A percentile compares a stretch with the other conserved stretches of the same genome.
These are phyloP conservation scores for Eimeria zaria DNA, from an alignment of 169 alveolate genomes.

Conservation along the genomic window DNA sequence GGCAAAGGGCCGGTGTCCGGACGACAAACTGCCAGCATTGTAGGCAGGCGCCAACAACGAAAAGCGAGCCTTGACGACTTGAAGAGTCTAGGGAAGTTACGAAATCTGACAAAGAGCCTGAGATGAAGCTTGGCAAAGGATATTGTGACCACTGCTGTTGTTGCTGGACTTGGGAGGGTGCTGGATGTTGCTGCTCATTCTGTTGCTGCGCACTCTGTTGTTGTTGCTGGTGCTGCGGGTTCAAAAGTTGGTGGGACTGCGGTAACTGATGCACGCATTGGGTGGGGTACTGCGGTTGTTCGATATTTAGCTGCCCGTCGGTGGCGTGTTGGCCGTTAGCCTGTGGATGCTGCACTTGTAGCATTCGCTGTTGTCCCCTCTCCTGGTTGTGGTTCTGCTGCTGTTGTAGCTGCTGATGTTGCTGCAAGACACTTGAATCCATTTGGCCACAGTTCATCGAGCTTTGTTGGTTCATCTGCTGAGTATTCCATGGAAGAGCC, in stretches of 20 bases:
- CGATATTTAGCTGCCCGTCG: background rate
- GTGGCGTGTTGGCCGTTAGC: background rate
- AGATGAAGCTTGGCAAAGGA: background rate
- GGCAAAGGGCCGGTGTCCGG: slow-evolving; percentile 7
- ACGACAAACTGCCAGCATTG: slow-evolving; percentile 38
- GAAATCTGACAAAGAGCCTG: background rate
- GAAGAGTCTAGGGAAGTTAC: background rate
- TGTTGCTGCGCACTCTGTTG: background rate
- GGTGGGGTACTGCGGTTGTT: background rate
- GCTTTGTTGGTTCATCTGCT: background rate
- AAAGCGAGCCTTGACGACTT: slow-evolving; percentile 14
- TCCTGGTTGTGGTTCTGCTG: background rate
- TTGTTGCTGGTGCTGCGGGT: background rate
- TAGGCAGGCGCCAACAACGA: slow-evolving; percentile 30
- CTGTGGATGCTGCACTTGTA: background rate
- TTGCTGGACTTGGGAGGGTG: slow-evolving; percentile 9
- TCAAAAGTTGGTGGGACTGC: background rate
- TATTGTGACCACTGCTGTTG: background rate
- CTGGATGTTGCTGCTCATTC: slow-evolving; percentile 18
- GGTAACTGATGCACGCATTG: background rate
- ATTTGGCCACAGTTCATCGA: background rate
- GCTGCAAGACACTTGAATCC: background rate
- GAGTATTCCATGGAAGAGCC: background rate
- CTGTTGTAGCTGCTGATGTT: background rate
- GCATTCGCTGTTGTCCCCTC: background rate